Evolutionary conservation across 345 rosid species (phyloP).

Genomic region (Pelargonium nanum): DNA sequence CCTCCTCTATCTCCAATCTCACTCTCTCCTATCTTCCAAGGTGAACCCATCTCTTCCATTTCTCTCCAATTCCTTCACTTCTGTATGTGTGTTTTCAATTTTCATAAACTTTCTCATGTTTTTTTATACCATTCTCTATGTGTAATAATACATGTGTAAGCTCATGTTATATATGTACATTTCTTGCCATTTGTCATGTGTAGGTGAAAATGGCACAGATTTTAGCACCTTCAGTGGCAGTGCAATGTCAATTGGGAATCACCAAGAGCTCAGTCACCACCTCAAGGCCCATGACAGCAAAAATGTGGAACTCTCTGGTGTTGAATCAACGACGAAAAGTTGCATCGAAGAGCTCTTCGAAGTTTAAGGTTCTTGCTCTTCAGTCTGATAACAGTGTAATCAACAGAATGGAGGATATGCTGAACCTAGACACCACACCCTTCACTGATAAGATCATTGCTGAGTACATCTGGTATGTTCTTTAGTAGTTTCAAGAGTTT

Average conservation of each 20-base stretch:
- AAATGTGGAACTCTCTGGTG: conserved; percentile 55
- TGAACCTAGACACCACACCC: conserved; percentile 75
- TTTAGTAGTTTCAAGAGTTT: conserved; percentile 1
- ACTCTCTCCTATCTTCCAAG: too few species aligned
- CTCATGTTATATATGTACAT: conserved; percentile 1
- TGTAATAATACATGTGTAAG: too few species aligned
- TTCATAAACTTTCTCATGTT: too few species aligned
- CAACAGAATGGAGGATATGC: conserved; percentile 65
- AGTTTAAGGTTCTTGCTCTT: conserved; percentile 51
- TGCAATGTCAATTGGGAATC: conserved; percentile 67
- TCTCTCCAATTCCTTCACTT: too few species aligned
- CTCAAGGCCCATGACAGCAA: conserved; percentile 33
- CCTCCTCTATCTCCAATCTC: not conserved
- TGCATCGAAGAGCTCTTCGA: conserved; percentile 28
- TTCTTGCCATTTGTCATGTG: conserved; percentile 19
- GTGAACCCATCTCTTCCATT: too few species aligned
- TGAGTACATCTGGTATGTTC: conserved; percentile 82
- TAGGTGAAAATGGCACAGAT: conserved; percentile 73
- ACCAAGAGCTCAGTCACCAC: conserved; percentile 38
- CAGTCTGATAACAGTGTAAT: conserved; percentile 57
- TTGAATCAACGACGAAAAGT: conserved; percentile 62
- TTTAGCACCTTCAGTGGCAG: conserved; percentile 53
- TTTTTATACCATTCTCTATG: too few species aligned
- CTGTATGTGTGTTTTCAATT: too few species aligned
- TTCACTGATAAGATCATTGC: conserved; percentile 80